phyloP scores from a whole-genome alignment of 2,329 filamentous ascomycete species.

The Moelleriella libera region DNA sequence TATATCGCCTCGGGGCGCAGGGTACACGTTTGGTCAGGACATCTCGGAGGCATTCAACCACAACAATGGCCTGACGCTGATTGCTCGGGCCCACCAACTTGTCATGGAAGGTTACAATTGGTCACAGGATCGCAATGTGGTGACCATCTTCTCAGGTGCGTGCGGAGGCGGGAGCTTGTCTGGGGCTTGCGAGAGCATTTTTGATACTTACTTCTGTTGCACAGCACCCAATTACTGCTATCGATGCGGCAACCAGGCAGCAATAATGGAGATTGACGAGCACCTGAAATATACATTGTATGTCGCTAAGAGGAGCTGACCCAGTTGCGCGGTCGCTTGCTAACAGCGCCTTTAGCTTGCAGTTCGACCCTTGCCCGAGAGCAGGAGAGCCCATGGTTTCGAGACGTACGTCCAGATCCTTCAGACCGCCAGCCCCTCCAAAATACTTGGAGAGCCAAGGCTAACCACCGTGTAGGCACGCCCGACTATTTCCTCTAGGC shows the following conservation, averaged over 20 bases:
- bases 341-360: slow-evolving; percentile 50
- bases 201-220: neutral
- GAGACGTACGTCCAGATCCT: slow-evolving; percentile 44
- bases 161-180: neutral
- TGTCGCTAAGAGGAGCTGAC: slow-evolving; percentile 22
- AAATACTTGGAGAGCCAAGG: slow-evolving; percentile 1
- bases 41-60: slow-evolving; percentile 99
- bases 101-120: slow-evolving; percentile 99
- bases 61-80: slow-evolving; percentile 92
- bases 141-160: slow-evolving; percentile 92
- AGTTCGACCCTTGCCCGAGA: slow-evolving; percentile 96
- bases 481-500: slow-evolving; percentile 95
- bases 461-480: slow-evolving; percentile 39
- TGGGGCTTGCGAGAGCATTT: neutral
- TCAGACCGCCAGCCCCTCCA: neutral
- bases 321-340: slow-evolving; percentile 2
- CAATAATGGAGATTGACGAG: slow-evolving; percentile 99
- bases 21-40: slow-evolving; percentile 92
- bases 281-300: slow-evolving; percentile 99
- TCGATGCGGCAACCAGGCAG: slow-evolving; percentile 95
- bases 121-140: slow-evolving; percentile 96
- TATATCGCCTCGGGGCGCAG: slow-evolving; percentile 85
- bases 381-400: slow-evolving; percentile 98
- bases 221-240: slow-evolving; percentile 90
- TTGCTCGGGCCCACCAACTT: slow-evolving; percentile 91